These are phyloP conservation scores for Hawksworthiomyces lignivorus DNA, from an alignment of 2,329 filamentous ascomycete species.

Conservation along the genomic window DNA sequence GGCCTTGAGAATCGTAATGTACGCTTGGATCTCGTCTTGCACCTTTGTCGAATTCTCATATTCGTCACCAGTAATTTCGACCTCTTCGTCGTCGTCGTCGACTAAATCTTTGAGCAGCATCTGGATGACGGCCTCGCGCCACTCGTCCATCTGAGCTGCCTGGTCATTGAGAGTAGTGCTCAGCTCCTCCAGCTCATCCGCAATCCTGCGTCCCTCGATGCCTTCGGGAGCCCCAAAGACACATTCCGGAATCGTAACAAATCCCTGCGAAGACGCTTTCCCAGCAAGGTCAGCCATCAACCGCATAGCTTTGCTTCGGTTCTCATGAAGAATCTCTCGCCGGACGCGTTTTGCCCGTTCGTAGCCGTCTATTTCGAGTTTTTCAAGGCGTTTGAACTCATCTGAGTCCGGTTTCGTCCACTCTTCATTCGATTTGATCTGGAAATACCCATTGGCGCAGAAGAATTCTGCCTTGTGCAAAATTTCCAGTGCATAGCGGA, in stretches of 20 bases:
- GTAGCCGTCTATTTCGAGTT: slow-evolving; percentile 64
- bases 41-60: slow-evolving; percentile 79
- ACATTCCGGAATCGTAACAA: slow-evolving; percentile 58
- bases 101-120: slow-evolving; percentile 69
- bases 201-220: slow-evolving; percentile 61
- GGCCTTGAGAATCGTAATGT: slow-evolving; percentile 69
- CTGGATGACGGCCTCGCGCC: slow-evolving; percentile 65
- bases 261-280: slow-evolving; percentile 43
- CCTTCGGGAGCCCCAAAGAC: slow-evolving; percentile 47
- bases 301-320: slow-evolving; percentile 47
- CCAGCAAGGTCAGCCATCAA: slow-evolving; percentile 56
- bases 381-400: slow-evolving; percentile 58
- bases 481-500: slow-evolving; percentile 68
- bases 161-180: slow-evolving; percentile 63
- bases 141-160: slow-evolving; percentile 61
- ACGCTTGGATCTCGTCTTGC: slow-evolving; percentile 84
- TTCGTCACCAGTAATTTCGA: slow-evolving; percentile 79
- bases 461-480: slow-evolving; percentile 81
- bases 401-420: slow-evolving; percentile 60
- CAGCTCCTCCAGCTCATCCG: slow-evolving; percentile 60
- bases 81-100: slow-evolving; percentile 66
- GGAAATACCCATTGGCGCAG: slow-evolving; percentile 72
- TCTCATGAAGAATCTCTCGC: slow-evolving; percentile 64
- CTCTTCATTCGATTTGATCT: slow-evolving; percentile 65
- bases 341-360: slow-evolving; percentile 70